Conservation (phyloP, 1,139 yeast species). For the Keqinozyma sinolaborantium region DNA sequence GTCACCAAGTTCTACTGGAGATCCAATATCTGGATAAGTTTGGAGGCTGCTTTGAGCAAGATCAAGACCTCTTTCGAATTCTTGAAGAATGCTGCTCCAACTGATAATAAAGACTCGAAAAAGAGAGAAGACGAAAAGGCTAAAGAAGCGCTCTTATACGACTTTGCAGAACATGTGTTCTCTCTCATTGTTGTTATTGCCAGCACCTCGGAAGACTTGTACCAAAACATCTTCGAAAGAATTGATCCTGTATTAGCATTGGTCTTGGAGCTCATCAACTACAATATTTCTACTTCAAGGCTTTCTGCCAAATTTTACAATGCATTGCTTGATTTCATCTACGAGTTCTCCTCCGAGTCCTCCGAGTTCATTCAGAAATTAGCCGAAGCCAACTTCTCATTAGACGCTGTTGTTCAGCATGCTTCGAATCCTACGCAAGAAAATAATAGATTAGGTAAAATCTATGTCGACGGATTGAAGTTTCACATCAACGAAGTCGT, state of each 20-base stretch:
- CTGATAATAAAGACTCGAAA: constrained; percentile 13
- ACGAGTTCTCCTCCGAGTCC: constrained; percentile 66
- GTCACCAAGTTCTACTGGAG: constrained; percentile 74
- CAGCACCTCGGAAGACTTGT: constrained; percentile 60
- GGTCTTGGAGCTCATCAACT: constrained; percentile 38
- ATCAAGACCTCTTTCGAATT: constrained; percentile 45
- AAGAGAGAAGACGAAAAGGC: constrained; percentile 34
- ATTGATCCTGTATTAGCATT: constrained; percentile 40
- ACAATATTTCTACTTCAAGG: constrained; percentile 18
- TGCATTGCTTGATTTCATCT: constrained; percentile 56
- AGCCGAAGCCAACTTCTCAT: constrained; percentile 6
- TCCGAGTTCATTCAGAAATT: constrained; percentile 47
- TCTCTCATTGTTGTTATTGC: constrained; percentile 68
- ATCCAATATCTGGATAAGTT: constrained; percentile 64
- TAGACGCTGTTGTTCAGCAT: constrained; percentile 9
- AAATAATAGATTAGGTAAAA: constrained; percentile 41
- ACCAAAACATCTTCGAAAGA: constrained; percentile 45
- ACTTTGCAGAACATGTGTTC: constrained; percentile 69
- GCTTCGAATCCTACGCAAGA: constrained; percentile 12
- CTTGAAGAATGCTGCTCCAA: constrained; percentile 28
- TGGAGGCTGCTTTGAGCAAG: constrained; percentile 50
- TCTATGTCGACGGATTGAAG: constrained; percentile 57
- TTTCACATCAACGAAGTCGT: constrained; percentile 54
- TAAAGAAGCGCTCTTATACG: constrained; percentile 49
- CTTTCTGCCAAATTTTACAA: constrained; percentile 45